Evolutionary conservation across 768 basidiomycete genomes (phyloP).

Genomic region (Candolleomyces efflorescens): DNA sequence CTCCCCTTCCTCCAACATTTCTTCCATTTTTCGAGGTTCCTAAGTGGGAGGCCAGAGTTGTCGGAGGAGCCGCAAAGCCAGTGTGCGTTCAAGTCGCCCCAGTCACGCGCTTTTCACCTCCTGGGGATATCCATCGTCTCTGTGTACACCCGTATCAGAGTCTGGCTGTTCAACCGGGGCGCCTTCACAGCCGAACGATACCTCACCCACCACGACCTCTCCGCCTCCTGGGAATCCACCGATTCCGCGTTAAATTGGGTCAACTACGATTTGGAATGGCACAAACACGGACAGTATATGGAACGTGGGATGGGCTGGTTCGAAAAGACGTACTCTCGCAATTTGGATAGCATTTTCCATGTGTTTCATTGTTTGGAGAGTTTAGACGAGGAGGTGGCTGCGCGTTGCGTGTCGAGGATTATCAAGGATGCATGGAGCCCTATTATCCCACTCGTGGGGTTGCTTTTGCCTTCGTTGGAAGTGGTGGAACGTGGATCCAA

Average conservation of each 20-base stretch:
- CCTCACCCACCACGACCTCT: background rate
- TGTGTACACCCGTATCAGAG: constrained; percentile 8
- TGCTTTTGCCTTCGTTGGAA: background rate
- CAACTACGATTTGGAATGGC: constrained; percentile 18
- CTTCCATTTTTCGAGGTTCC: background rate
- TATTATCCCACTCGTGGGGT: constrained; percentile 10
- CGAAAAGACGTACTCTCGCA: constrained; percentile 14
- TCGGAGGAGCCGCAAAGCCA: background rate
- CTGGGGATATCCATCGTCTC: constrained; percentile 13
- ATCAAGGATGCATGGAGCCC: constrained; percentile 17
- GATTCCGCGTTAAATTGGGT: too few species aligned
- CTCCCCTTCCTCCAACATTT: constrained; percentile 5
- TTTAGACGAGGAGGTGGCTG: constrained; percentile 12
- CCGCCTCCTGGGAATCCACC: constrained; percentile 16
- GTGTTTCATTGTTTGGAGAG: constrained; percentile 18
- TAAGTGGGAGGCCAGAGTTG: background rate
- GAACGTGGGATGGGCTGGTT: constrained; percentile 17
- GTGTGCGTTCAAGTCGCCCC: constrained; percentile 11
- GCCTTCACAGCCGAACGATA: background rate
- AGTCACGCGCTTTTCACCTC: constrained; percentile 9
- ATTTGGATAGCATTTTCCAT: constrained; percentile 13
- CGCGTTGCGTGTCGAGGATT: constrained; percentile 15
- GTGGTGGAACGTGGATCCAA: background rate
- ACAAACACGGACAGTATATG: constrained; percentile 13
- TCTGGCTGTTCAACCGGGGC: background rate